Evolutionary conservation across 2,329 filamentous ascomycete genomes (phyloP).

Genomic region (Cylindrodendrum hubeiense): DNA sequence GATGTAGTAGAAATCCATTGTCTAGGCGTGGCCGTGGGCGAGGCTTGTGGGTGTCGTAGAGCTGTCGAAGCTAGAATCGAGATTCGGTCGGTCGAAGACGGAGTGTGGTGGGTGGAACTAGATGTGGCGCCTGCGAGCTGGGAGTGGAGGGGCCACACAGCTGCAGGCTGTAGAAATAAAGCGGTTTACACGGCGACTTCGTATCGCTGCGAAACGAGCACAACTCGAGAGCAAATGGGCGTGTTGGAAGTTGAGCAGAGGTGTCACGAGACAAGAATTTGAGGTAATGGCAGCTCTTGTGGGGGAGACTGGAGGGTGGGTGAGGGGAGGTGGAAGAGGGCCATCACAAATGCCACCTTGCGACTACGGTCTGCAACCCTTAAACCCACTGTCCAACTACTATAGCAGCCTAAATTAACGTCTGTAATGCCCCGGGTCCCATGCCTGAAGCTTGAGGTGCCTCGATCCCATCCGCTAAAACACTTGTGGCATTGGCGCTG

Average conservation of each 20-base stretch:
- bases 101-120: neutral
- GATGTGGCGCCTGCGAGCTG: constrained; percentile 3
- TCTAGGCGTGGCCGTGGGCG: neutral
- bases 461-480: neutral
- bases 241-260: neutral
- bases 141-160: constrained; percentile 1
- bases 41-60: constrained; percentile 1
- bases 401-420: neutral
- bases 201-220: neutral
- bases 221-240: too few relatives aligned
- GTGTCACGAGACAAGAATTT: constrained; percentile 29
- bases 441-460: neutral
- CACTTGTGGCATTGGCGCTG: neutral
- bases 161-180: constrained; percentile 1
- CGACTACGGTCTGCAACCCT: neutral
- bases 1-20: constrained; percentile 39
- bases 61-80: neutral
- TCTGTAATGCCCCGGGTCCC: neutral
- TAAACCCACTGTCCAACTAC: neutral
- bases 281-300: constrained; percentile 26
- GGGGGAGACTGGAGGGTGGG: constrained; percentile 31
- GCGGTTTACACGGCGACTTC: neutral
- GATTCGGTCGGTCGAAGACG: neutral
- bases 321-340: neutral
- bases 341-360: constrained; percentile 33